Base-by-base conservation (phyloP, 2,329 filamentous ascomycete genomes). In the Rutstroemia sp. region DNA sequence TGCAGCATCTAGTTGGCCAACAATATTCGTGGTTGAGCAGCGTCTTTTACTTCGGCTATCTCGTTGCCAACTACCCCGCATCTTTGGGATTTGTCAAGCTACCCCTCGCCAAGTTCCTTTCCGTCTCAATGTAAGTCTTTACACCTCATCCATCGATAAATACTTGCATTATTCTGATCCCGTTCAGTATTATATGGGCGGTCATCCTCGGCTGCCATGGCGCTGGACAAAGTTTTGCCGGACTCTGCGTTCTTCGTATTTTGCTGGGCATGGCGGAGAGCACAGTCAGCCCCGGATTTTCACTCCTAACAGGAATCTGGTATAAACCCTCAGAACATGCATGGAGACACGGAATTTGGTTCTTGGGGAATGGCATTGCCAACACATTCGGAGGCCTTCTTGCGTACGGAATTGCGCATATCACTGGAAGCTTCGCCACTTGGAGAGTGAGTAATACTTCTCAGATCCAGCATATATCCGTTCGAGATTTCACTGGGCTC, bases 111-210 rank as follows among this genome's bases (percentile, higher is more conserved):
- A 86, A 85, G 64, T 85, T 84, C 65, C 73, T 84, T 51, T 73
- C 78, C 54, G 84, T 82, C 81, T 82, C 82, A 1, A 42, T 74
- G 0, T 74, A 81, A 1, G 71, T 2, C 73, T 76, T 55, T 81
- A 80, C 65, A 85, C 85, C 61, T 83, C 83, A 0, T 81, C 77
- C 0, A 79, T 81, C 1, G 72, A 75, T 16, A 79, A 78, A 66
- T 88, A 81, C 62, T 71, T 8, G n/a, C 9, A 44, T 21, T 21
- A 18, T 44, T 44, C 41, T 44, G 9, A 9, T 6, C 74, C 0
- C 79, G 82, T 1, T 79, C 82, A 0, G 76, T 86, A 38, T 81
- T 79, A 0, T 77, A 86, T 52, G 78, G 86, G 0, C 83, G 86
- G 66, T 80, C 88, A 61, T 74, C 23, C 44, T 56, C 18, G 39